These are phyloP conservation scores for Termitomyces sp. DNA, from an alignment of 768 basidiomycete genomes.

Conservation along the genomic window DNA sequence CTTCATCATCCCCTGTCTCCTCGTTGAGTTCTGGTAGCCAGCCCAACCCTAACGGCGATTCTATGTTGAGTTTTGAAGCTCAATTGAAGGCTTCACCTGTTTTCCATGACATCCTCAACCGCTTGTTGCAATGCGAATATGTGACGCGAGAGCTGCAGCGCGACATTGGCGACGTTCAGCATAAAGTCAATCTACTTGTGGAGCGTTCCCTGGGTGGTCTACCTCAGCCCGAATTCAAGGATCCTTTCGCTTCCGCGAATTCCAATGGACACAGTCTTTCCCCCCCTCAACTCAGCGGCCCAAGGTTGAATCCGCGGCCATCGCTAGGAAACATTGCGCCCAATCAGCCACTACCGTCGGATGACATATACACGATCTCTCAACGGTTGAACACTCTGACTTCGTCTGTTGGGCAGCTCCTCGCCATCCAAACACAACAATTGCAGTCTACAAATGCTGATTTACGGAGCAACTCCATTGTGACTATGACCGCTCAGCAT, in stretches of 20 bases:
- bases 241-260: slow-evolving; percentile 62
- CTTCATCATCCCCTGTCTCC: slow-evolving; percentile 74
- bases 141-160: slow-evolving; percentile 69
- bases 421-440: slow-evolving; percentile 76
- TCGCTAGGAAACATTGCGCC: slow-evolving; percentile 71
- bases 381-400: slow-evolving; percentile 78
- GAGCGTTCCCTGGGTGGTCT: slow-evolving; percentile 54
- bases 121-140: slow-evolving; percentile 68
- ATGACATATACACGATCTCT: slow-evolving; percentile 74
- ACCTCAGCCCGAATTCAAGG: slow-evolving; percentile 73
- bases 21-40: slow-evolving; percentile 75
- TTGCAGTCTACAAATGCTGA: slow-evolving; percentile 44
- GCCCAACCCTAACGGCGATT: slow-evolving; percentile 46
- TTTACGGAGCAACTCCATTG: slow-evolving; percentile 37
- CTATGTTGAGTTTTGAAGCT: slow-evolving; percentile 53
- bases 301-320: slow-evolving; percentile 53
- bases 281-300: slow-evolving; percentile 33
- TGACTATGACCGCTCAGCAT: slow-evolving; percentile 36
- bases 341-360: slow-evolving; percentile 61
- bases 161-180: slow-evolving; percentile 69
- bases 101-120: slow-evolving; percentile 73
- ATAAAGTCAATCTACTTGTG: slow-evolving; percentile 74
- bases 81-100: slow-evolving; percentile 76
- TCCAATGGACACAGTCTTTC: slow-evolving; percentile 31
- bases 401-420: slow-evolving; percentile 80